Percentiles rank a stretch among this genome's conserved stretches.
These are phyloP conservation scores for Suillus subalutaceus DNA, from an alignment of 768 basidiomycete genomes.

Conservation along the genomic window DNA sequence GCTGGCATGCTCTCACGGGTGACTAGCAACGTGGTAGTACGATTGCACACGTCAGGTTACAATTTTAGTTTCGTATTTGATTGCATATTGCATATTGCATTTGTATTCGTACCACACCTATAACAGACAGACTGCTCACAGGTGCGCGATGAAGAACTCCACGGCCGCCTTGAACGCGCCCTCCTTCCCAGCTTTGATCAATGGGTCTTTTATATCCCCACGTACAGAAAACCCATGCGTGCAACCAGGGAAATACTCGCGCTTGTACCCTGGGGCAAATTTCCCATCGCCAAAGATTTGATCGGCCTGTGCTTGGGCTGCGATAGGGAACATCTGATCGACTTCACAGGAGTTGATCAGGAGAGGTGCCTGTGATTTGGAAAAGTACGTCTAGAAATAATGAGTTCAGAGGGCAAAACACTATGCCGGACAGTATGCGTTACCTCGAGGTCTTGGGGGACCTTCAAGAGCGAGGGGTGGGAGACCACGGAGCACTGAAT, in stretches of 20 bases:
- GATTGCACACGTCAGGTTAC: not conserved
- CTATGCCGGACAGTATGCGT: not conserved
- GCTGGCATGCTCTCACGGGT: not conserved
- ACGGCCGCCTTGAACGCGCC: conserved; percentile 62
- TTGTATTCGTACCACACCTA: not conserved
- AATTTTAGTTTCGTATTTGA: conserved; percentile 13
- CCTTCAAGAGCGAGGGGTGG: conserved; percentile 64
- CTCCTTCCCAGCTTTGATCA: conserved; percentile 65
- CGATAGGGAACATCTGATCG: conserved; percentile 54
- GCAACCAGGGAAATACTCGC: conserved; percentile 50
- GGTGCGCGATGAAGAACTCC: conserved; percentile 50
- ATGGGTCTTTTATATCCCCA: conserved; percentile 48
- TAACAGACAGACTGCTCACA: conserved; percentile 17
- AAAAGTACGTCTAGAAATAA: conserved; percentile 48
- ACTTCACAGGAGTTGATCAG: conserved; percentile 68
- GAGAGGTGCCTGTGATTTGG: conserved; percentile 52
- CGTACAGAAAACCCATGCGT: conserved; percentile 58
- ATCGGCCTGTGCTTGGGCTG: conserved; percentile 48
- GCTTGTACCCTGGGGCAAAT: conserved; percentile 52
- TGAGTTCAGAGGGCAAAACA: not conserved
- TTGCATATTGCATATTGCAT: not conserved
- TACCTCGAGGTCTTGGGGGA: conserved; percentile 67
- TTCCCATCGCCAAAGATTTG: conserved; percentile 51
- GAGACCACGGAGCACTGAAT: conserved; percentile 52
- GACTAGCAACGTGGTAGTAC: not conserved